A percentile compares a stretch with the other conserved stretches of the same genome.
Evolutionary conservation across 139 green algal genomes (phyloP).

Genomic region (Chlorella ohadii): DNA sequence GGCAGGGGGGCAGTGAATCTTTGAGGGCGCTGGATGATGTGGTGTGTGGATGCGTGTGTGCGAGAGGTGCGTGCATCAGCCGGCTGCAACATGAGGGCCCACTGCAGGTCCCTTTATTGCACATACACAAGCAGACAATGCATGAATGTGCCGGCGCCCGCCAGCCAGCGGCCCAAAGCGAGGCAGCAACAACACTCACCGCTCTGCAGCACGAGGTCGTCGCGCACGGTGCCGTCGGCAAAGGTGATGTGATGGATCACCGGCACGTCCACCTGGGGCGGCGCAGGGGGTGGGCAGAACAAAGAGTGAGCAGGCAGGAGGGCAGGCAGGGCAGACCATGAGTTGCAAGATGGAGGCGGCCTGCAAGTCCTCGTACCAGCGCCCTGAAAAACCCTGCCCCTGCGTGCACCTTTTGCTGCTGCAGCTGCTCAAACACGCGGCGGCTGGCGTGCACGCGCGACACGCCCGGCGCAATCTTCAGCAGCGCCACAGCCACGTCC

Average conservation of each 20-base stretch:
- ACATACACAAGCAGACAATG: no score
- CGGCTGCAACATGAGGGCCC: no score
- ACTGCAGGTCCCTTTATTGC: no score
- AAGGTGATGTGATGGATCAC: constrained; percentile 93
- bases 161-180: no score
- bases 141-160: no score
- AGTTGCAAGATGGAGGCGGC: no score
- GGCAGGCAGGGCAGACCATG: background rate
- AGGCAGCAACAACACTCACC: background rate
- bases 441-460: constrained; percentile 85
- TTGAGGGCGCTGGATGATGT: no score
- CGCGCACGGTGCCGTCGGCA: constrained; percentile 54
- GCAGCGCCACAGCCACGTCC: constrained; percentile 74
- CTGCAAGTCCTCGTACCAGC: no score
- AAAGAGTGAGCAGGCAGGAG: background rate
- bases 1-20: no score
- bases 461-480: constrained; percentile 69
- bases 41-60: no score
- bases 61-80: no score
- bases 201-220: constrained; percentile 49
- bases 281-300: no score
- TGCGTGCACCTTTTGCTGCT: constrained; percentile 38
- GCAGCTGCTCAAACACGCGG: constrained; percentile 90
- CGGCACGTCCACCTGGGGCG: constrained; percentile 61
- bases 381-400: background rate